A percentile compares a stretch with the other conserved stretches of the same genome.
Evolutionary conservation across 805 yeast genomes (phyloP).

Genomic region (Cyberlindnera lachancei): DNA sequence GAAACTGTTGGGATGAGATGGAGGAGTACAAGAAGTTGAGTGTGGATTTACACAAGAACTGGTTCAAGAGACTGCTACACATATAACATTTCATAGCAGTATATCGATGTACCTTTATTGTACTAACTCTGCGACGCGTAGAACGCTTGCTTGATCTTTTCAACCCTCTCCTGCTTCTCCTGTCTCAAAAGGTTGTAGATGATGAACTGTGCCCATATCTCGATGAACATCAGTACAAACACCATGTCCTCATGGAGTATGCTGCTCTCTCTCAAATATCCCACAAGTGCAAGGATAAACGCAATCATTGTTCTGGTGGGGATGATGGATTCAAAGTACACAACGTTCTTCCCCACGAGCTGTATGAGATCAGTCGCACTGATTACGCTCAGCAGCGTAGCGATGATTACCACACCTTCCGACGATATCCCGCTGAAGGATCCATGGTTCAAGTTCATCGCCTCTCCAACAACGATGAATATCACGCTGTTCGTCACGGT

Average conservation of each 20-base stretch:
- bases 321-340: slow-evolving; percentile 51
- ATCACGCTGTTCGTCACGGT: slow-evolving; percentile 37
- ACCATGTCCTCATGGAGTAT: slow-evolving; percentile 55
- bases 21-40: slow-evolving; percentile 27
- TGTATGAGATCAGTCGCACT: slow-evolving; percentile 54
- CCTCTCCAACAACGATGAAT: slow-evolving; percentile 46
- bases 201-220: slow-evolving; percentile 63
- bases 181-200: slow-evolving; percentile 57
- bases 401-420: slow-evolving; percentile 20
- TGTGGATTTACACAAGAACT: slow-evolving; percentile 25
- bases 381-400: slow-evolving; percentile 35
- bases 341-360: slow-evolving; percentile 34
- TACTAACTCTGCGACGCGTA: too few relatives aligned
- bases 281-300: slow-evolving; percentile 42
- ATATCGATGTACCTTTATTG: too few relatives aligned
- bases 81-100: not conserved
- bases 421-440: not conserved
- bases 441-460: slow-evolving; percentile 28
- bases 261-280: slow-evolving; percentile 37
- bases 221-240: slow-evolving; percentile 49
- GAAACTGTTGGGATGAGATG: slow-evolving; percentile 35
- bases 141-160: too few relatives aligned
- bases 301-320: slow-evolving; percentile 47
- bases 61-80: slow-evolving; percentile 21
- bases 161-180: slow-evolving; percentile 39